A percentile compares a stretch with the other conserved stretches of the same genome.
These are phyloP conservation scores for Oryza coarctata DNA, from an alignment of 176 grass and related monocot species.

Conservation along the genomic window DNA sequence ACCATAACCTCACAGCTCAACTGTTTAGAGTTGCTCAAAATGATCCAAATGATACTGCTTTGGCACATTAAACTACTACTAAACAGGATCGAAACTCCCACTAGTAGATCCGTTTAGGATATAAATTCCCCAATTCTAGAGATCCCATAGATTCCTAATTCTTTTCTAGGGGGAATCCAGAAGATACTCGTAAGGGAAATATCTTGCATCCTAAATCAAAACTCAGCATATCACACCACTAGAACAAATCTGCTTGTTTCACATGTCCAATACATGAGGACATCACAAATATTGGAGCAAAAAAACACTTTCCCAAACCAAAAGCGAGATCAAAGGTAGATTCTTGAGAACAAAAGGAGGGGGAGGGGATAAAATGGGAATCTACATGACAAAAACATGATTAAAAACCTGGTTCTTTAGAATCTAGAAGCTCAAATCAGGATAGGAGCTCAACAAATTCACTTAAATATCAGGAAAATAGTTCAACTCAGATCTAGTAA, in stretches of 20 bases:
- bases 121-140: neutral
- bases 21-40: neutral
- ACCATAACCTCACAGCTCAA: constrained; percentile 1
- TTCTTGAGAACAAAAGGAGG: neutral
- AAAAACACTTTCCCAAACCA: constrained; percentile 4
- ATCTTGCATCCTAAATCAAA: neutral
- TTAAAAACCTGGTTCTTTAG: constrained; percentile 31
- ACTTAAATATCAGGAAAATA: constrained; percentile 37
- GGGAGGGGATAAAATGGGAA: neutral
- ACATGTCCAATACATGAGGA: neutral
- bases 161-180: neutral
- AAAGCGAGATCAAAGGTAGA: neutral
- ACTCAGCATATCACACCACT: constrained; percentile 9
- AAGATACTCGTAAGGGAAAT: neutral
- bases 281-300: neutral
- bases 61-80: constrained; percentile 21
- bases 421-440: constrained; percentile 29
- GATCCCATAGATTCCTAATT: constrained; percentile 2
- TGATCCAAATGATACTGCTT: neutral
- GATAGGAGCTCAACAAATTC: constrained; percentile 22
- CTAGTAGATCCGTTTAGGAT: constrained; percentile 19
- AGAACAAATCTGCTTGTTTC: neutral
- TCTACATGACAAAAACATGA: constrained; percentile 31
- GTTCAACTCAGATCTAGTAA: constrained; percentile 46
- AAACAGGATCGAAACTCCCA: neutral